These are phyloP conservation scores for Crithidia thermophila DNA, from an alignment of 208 protist genomes.

Conservation along the genomic window DNA sequence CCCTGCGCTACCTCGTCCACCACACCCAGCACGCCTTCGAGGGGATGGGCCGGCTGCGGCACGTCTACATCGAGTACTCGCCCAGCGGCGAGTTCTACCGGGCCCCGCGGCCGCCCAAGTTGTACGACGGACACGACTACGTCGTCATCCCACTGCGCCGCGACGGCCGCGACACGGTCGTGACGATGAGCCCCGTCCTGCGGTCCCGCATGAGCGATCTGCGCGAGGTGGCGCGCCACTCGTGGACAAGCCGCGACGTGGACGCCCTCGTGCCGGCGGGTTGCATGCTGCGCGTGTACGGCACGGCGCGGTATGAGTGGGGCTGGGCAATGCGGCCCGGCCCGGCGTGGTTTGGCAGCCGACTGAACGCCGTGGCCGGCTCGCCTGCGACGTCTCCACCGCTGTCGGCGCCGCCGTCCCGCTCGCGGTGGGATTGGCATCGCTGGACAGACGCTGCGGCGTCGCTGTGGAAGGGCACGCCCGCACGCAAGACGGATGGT, in stretches of 20 bases:
- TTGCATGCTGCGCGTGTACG: conserved; percentile 78
- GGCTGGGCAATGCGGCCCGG: conserved; percentile 80
- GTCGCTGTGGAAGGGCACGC: neutral
- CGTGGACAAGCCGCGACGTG: conserved; percentile 84
- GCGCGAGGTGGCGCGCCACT: conserved; percentile 60
- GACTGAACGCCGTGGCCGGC: conserved; percentile 33
- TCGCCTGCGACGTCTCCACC: neutral
- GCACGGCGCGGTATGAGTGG: conserved; percentile 80
- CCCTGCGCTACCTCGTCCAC: conserved; percentile 66
- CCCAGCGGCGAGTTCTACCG: conserved; percentile 74
- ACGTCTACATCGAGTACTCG: conserved; percentile 90
- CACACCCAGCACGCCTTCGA: conserved; percentile 48
- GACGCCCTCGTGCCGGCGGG: conserved; percentile 65
- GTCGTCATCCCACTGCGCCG: conserved; percentile 83
- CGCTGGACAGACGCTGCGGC: neutral
- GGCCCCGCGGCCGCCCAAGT: conserved; percentile 54
- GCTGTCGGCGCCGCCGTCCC: too few species aligned
- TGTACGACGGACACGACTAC: conserved; percentile 89
- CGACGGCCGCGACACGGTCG: conserved; percentile 54
- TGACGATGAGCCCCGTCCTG: conserved; percentile 76
- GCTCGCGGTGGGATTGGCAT: neutral
- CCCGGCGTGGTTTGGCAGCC: conserved; percentile 67
- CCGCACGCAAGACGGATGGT: too few species aligned
- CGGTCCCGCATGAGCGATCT: conserved; percentile 61
- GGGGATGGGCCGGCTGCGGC: conserved; percentile 69